Evolutionary conservation across 306 rosid genomes (phyloP), one percentile per base, ranked within the genome.

Genomic region (Rubus idaeus): DNA sequence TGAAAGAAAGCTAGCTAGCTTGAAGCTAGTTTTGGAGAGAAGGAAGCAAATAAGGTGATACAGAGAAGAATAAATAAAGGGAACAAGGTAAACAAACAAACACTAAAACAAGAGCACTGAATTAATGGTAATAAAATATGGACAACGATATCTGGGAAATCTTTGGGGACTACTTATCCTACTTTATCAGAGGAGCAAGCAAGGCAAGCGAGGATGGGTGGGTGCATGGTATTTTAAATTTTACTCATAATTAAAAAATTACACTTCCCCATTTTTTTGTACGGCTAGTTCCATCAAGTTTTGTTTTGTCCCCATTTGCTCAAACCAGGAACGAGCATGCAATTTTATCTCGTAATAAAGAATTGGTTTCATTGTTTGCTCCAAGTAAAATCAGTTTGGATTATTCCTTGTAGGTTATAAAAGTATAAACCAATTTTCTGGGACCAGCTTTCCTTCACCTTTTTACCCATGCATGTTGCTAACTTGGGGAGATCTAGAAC

Each of bases 101-200:
- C 12, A 58, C 65, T 23, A 23, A 21, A 21, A 10, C 66, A n/a
- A 60, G 17, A 39, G 69, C 49, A 65, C 70, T 18, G 70, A 65
- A 65, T 17, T 65, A 39, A 44, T 30, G 21, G 47, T 26, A n/a
- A 58, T 39, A 70, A 44, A 60, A 78, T 56, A 67, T 18, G 10
- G 50, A 61, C 56, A 37, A 44, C 4, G 56, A 68, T 57, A 56
- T 62, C n/a, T 64, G 49, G 68, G 45, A 52, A 78, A 63, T 56
- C 68, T 73, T 18, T 41, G 9, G 9, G 58, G 10, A 4, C 50
- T 8, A 10, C 47, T 8, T 9, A 8, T 37, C 74, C 21, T 40
- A 39, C 21, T 40, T 64, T 18, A 40, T 16, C 70, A 64, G 46
- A n/a, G 4, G 20, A 62, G 49, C 49, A 63, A 62, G 68, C 65